These are phyloP conservation scores for Sugiyamaella chiloensis DNA, from an alignment of 805 yeast species.

Conservation along the genomic window DNA sequence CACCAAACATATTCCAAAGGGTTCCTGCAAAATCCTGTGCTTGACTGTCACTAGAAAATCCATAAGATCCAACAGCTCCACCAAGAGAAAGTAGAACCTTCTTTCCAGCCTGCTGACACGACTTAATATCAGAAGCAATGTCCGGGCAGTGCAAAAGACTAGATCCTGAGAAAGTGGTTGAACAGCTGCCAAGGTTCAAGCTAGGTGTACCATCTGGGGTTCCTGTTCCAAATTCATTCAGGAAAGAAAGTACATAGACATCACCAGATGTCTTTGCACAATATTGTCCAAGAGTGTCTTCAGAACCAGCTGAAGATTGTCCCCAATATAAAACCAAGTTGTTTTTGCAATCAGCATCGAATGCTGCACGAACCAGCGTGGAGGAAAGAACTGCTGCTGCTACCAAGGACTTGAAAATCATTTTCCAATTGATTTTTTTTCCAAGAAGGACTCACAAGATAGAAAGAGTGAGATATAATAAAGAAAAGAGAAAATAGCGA, in stretches of 20 bases:
- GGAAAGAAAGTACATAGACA: conserved; percentile 58
- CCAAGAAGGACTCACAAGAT: not conserved
- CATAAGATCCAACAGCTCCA: conserved; percentile 52
- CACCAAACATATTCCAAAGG: conserved; percentile 50
- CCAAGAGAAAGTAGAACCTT: conserved; percentile 65
- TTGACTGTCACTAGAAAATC: conserved; percentile 43
- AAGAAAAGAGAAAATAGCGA: not conserved
- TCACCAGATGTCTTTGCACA: conserved; percentile 71
- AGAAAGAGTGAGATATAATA: not conserved
- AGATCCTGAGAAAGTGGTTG: conserved; percentile 29
- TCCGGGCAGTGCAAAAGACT: conserved; percentile 44
- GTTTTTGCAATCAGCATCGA: conserved; percentile 36
- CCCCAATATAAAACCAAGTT: conserved; percentile 86
- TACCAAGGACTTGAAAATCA: conserved; percentile 3
- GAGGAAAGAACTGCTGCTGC: conserved; percentile 1
- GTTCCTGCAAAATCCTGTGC: conserved; percentile 46
- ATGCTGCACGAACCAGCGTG: conserved; percentile 19
- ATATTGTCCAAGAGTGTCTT: conserved; percentile 48
- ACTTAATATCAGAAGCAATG: conserved; percentile 57
- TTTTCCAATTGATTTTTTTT: not conserved
- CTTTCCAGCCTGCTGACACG: conserved; percentile 72
- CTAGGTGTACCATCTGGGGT: conserved; percentile 10
- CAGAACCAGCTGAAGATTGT: conserved; percentile 63
- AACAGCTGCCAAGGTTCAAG: conserved; percentile 21
- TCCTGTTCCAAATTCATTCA: conserved; percentile 53